A percentile compares a stretch with the other conserved stretches of the same genome.
Evolutionary conservation across 2,329 filamentous ascomycete species (phyloP).

Genomic region (Colletotrichum musae): DNA sequence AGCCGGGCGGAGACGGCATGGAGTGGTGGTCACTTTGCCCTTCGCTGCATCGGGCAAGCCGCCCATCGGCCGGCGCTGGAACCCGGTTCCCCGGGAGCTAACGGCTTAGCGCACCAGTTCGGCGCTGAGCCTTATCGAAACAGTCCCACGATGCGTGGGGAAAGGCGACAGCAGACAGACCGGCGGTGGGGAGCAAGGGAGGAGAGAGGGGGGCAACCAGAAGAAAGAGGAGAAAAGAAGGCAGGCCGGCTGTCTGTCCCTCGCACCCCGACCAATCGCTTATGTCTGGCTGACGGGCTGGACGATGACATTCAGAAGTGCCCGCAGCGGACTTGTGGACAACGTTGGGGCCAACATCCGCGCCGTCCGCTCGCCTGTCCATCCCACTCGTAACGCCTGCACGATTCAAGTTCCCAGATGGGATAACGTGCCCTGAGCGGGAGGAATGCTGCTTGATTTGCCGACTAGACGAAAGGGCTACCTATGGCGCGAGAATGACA

Average conservation of each 20-base stretch:
- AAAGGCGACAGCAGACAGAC: neutral
- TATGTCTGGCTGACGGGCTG: neutral
- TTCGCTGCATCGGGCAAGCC: slow-evolving; percentile 16
- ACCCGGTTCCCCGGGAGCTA: slow-evolving; percentile 32
- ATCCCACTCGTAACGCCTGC: neutral
- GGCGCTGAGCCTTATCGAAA: slow-evolving; percentile 21
- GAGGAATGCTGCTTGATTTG: neutral
- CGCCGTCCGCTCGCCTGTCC: neutral
- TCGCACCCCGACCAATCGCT: slow-evolving; percentile 4
- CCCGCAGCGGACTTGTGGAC: neutral
- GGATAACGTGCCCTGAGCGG: neutral
- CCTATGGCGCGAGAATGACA: neutral
- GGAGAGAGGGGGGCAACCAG: slow-evolving; percentile 2
- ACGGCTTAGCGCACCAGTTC: slow-evolving; percentile 15
- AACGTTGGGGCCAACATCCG: too few species aligned
- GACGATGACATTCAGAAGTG: neutral
- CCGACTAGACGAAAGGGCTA: neutral
- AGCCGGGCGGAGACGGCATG: slow-evolving; percentile 2
- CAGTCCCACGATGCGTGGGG: slow-evolving; percentile 15
- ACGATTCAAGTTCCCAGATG: slow-evolving; percentile 11
- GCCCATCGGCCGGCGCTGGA: slow-evolving; percentile 5
- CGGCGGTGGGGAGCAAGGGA: neutral
- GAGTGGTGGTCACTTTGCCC: neutral
- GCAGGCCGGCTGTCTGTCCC: neutral
- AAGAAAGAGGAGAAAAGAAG: slow-evolving; percentile 30